phyloP scores from a whole-genome alignment of 2,329 filamentous ascomycete genomes.

The Neonectria coccinea region DNA sequence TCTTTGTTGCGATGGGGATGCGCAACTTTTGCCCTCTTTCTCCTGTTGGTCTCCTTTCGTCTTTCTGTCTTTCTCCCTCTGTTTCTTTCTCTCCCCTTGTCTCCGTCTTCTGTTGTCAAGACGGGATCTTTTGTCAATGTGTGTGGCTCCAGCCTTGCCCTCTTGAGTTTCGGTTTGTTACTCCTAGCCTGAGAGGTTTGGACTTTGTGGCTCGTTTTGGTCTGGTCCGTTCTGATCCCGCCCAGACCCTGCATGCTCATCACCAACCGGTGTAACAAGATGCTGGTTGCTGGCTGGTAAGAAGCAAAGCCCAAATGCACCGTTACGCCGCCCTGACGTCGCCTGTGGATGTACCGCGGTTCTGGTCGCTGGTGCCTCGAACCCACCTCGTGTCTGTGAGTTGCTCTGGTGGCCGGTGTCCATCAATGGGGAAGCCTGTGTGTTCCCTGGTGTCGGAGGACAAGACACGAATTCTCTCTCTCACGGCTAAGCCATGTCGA shows the following conservation, averaged over 20 bases:
- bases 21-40: background rate
- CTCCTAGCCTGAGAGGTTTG: conserved; percentile 1
- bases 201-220: background rate
- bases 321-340: conserved; percentile 13
- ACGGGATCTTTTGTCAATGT: background rate
- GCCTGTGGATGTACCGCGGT: conserved; percentile 12
- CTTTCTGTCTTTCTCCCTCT: background rate
- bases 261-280: background rate
- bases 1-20: background rate
- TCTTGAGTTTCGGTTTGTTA: background rate
- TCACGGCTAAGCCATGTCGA: background rate
- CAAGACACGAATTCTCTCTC: background rate
- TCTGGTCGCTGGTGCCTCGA: conserved; percentile 11
- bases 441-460: background rate
- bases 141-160: background rate
- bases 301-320: conserved; percentile 9
- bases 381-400: background rate
- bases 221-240: background rate
- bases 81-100: background rate
- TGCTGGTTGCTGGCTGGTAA: background rate
- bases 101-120: background rate
- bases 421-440: background rate
- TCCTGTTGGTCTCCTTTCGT: background rate
- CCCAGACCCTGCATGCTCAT: background rate
- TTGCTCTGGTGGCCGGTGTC: no score